phyloP scores from a whole-genome alignment of 306 rosid genomes.

The Albizia julibrissin region DNA sequence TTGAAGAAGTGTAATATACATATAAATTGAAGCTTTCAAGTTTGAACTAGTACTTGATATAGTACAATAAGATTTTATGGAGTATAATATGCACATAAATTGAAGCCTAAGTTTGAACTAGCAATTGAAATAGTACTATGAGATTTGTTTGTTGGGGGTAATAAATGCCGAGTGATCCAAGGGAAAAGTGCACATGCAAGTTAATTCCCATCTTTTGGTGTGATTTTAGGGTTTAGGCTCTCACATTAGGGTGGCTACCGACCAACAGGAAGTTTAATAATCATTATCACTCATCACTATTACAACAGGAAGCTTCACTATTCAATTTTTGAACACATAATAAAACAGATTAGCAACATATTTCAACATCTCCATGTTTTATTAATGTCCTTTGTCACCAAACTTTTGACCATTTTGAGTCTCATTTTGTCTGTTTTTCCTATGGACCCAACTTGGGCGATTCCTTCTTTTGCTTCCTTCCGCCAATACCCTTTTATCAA shows the following conservation, averaged over 20 bases:
- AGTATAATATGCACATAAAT: too few relatives aligned
- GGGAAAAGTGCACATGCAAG: constrained; percentile 4
- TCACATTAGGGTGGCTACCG: neutral
- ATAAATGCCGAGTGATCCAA: constrained; percentile 13
- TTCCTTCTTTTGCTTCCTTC: neutral
- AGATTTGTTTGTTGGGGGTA: neutral
- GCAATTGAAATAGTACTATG: neutral
- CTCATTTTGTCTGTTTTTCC: neutral
- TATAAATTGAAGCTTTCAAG: neutral
- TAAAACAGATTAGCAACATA: neutral
- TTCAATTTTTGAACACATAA: too few relatives aligned
- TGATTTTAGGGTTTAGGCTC: neutral
- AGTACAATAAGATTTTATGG: neutral
- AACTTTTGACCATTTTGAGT: constrained; percentile 19
- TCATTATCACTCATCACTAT: neutral
- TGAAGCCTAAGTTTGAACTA: neutral
- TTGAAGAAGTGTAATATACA: too few relatives aligned
- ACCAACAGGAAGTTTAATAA: neutral
- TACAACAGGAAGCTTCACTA: neutral
- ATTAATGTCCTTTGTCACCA: neutral
- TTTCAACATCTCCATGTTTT: neutral
- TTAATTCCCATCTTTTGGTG: neutral
- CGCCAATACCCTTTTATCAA: neutral
- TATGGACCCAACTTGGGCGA: neutral
- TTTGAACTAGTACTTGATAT: neutral